phyloP scores from a whole-genome alignment of 495 filamentous ascomycete genomes.

The Hypoxylon cercidicola region DNA sequence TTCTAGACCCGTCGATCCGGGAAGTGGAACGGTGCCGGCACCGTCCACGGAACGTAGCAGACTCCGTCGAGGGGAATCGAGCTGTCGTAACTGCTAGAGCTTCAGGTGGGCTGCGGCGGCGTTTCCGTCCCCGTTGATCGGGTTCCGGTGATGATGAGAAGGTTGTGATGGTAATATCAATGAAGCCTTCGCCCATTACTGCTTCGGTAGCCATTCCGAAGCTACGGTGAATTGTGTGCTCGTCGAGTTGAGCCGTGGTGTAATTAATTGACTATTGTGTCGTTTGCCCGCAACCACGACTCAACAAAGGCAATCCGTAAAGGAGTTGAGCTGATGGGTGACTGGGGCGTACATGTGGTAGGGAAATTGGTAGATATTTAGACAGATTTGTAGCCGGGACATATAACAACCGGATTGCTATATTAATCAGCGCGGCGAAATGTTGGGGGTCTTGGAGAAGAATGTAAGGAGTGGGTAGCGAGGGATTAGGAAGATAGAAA shows the following conservation, averaged over 20 bases:
- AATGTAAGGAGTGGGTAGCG: constrained; percentile 14
- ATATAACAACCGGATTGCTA: constrained; percentile 21
- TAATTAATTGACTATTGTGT: constrained; percentile 8
- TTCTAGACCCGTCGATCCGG: constrained; percentile 43
- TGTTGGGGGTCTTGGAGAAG: constrained; percentile 9
- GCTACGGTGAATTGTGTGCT: background rate
- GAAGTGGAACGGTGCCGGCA: constrained; percentile 52
- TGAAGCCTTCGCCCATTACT: constrained; percentile 30
- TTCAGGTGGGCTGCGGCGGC: constrained; percentile 43
- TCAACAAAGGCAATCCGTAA: constrained; percentile 5
- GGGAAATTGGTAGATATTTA: constrained; percentile 5
- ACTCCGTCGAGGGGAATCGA: constrained; percentile 48
- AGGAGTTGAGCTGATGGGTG: constrained; percentile 1
- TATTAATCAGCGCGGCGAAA: constrained; percentile 7
- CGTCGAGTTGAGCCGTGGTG: constrained; percentile 7
- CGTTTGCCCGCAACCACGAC: constrained; percentile 14
- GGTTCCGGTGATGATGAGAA: constrained; percentile 47
- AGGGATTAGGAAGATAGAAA: constrained; percentile 31
- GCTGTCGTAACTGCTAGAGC: constrained; percentile 26
- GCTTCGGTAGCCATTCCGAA: constrained; percentile 26
- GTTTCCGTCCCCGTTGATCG: constrained; percentile 51
- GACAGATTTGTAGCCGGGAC: background rate
- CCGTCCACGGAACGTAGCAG: constrained; percentile 53
- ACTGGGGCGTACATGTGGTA: constrained; percentile 2
- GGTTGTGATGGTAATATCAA: constrained; percentile 42